phyloP scores from a whole-genome alignment of 2,329 filamentous ascomycete genomes.

The Chaetomium sp. region DNA sequence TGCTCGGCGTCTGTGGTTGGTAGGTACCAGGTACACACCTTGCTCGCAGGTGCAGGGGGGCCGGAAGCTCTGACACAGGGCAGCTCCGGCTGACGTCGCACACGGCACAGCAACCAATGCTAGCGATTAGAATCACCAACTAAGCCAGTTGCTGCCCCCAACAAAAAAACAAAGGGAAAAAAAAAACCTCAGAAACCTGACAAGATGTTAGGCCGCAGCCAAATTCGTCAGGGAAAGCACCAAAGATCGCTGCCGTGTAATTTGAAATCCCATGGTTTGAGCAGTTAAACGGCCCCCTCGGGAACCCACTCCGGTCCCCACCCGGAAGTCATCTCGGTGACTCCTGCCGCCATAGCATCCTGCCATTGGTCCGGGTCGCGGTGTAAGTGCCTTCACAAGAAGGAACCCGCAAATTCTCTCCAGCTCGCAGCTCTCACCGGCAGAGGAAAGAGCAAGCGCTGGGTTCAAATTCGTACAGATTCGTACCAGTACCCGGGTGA shows the following conservation, averaged over 20 bases:
- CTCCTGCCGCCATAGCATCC: constrained; percentile 22
- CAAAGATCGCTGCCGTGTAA: constrained; percentile 10
- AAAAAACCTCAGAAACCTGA: background rate
- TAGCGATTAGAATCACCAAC: constrained; percentile 9
- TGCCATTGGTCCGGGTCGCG: background rate
- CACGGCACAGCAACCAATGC: constrained; percentile 21
- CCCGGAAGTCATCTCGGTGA: constrained; percentile 31
- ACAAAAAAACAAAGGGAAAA: constrained; percentile 14
- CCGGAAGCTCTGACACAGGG: constrained; percentile 26
- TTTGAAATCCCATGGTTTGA: constrained; percentile 15
- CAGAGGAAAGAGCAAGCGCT: background rate
- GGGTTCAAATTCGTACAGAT: too few species aligned
- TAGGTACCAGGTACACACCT: too few species aligned
- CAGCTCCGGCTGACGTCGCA: constrained; percentile 23
- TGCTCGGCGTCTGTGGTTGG: too few species aligned
- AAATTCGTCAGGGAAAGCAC: constrained; percentile 1
- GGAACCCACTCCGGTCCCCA: constrained; percentile 25
- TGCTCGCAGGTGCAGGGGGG: constrained; percentile 22
- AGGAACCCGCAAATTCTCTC: constrained; percentile 5
- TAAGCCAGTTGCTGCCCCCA: constrained; percentile 19
- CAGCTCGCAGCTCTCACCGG: background rate
- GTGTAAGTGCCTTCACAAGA: constrained; percentile 26
- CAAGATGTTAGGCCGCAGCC: background rate
- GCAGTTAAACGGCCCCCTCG: constrained; percentile 16
- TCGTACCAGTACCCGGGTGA: constrained; percentile 6